These are phyloP conservation scores for Lentinula aciculospora DNA, from an alignment of 768 basidiomycete species.

Conservation along the genomic window DNA sequence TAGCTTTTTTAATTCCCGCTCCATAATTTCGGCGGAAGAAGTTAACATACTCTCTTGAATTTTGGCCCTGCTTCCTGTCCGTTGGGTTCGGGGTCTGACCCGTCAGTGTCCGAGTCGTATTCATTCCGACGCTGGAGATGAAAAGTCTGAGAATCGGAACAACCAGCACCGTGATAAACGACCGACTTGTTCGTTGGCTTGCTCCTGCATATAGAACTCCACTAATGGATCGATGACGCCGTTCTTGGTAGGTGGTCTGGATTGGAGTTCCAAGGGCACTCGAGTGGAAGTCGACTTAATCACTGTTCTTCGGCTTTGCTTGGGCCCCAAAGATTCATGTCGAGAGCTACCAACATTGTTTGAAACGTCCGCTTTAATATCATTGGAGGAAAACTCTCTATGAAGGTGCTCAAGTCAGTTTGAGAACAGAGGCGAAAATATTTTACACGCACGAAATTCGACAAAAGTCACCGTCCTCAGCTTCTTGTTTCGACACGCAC, in stretches of 20 bases:
- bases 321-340: neutral
- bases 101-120: slow-evolving; percentile 22
- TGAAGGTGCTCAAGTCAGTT: neutral
- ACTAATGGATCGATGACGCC: slow-evolving; percentile 48
- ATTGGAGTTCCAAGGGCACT: slow-evolving; percentile 1
- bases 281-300: neutral
- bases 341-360: neutral
- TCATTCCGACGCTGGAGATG: neutral
- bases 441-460: slow-evolving; percentile 38
- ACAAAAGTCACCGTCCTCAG: slow-evolving; percentile 28
- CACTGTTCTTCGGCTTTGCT: neutral
- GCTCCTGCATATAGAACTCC: slow-evolving; percentile 45
- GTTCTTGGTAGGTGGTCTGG: neutral
- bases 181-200: neutral
- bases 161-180: neutral
- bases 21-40: neutral
- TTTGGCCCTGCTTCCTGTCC: slow-evolving; percentile 15
- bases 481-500: neutral
- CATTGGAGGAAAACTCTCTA: slow-evolving; percentile 27
- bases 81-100: slow-evolving; percentile 15
- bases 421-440: neutral
- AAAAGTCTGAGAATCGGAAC: neutral
- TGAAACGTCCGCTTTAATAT: slow-evolving; percentile 8
- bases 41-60: neutral
- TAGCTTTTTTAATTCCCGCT: neutral